Base-by-base conservation (phyloP, 441 rosid species). In the Biscutella auriculata region DNA sequence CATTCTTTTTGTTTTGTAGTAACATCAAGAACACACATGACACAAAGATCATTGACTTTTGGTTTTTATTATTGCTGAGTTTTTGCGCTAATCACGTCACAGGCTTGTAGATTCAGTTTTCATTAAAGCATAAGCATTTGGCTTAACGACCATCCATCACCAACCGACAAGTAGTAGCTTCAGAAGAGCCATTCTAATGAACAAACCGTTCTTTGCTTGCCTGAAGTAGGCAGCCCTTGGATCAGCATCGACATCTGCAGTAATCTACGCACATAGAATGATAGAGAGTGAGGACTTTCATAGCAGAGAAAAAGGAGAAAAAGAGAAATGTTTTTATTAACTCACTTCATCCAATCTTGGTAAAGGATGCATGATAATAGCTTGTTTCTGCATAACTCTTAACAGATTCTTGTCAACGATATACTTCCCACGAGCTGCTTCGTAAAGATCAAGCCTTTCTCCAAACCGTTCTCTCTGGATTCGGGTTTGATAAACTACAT, bases 201-300 rank as follows among this genome's bases (percentile, higher is more conserved):
- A 87, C 37, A 93, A 95, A 46, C 97, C 99, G 17, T 94, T 94
- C 85, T 85, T 87, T 12, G 95, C 97, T 80, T 89, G 99, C 73
- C 99, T 82, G 56, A 94, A 94, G 75, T 89, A 87, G 5, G 99
- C 99, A 61, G 95, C 96, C 47, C 97, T 85, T 13, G 91, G 94
- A 76, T 94, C 99, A 5, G 46, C 62, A 43, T 89, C 97, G n/a
- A 89, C 96, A 30, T 82, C 92, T 39, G 84, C 76, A 3, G 94
- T 81, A 11, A 94, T 85, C 99, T 90, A 21, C 52, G 19, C 21
- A 25, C 9, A 47, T 6, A 23, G 0, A 39, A 51, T 5, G 8
- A 45, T 13, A 65, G 21, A 9, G 35, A 49, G 25, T 52, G 50
- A 46, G 23, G 7, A 15, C 5, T 12, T 58, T 30, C 39, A 15